These are phyloP conservation scores for Fagopyrum esculentum DNA, from an alignment of 148 eudicot species.

Conservation along the genomic window DNA sequence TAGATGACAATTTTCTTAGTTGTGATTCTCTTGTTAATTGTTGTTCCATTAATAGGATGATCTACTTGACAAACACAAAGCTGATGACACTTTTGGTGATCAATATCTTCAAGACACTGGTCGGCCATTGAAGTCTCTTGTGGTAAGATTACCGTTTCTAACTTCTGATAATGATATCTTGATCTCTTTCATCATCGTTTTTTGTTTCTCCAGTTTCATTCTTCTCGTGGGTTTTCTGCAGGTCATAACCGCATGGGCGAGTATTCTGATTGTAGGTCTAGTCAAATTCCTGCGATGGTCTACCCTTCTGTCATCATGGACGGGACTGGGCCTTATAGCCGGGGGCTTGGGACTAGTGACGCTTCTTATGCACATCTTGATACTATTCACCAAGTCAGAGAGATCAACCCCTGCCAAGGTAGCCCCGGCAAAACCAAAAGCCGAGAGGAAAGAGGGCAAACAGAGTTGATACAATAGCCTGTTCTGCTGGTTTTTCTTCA, in stretches of 20 bases:
- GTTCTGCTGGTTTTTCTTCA: not conserved
- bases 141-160: constrained; percentile 34
- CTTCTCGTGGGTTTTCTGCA: constrained; percentile 17
- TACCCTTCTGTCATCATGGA: constrained; percentile 73
- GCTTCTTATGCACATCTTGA: constrained; percentile 68
- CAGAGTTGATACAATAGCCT: not conserved
- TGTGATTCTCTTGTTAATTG: not conserved
- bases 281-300: constrained; percentile 55
- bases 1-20: not conserved
- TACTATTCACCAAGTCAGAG: constrained; percentile 74
- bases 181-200: not conserved
- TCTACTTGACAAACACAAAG: constrained; percentile 66
- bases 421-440: constrained; percentile 35
- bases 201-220: not conserved
- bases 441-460: not conserved
- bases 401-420: constrained; percentile 73
- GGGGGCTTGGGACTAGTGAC: constrained; percentile 44
- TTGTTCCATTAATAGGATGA: constrained; percentile 44
- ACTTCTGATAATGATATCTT: no score
- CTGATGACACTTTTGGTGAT: constrained; percentile 53
- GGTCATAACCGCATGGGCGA: constrained; percentile 59
- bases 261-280: constrained; percentile 35
- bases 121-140: constrained; percentile 71
- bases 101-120: constrained; percentile 39
- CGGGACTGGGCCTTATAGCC: constrained; percentile 50